Conservation (phyloP, 2,329 filamentous ascomycete species). For the Hirsutella thompsonii region DNA sequence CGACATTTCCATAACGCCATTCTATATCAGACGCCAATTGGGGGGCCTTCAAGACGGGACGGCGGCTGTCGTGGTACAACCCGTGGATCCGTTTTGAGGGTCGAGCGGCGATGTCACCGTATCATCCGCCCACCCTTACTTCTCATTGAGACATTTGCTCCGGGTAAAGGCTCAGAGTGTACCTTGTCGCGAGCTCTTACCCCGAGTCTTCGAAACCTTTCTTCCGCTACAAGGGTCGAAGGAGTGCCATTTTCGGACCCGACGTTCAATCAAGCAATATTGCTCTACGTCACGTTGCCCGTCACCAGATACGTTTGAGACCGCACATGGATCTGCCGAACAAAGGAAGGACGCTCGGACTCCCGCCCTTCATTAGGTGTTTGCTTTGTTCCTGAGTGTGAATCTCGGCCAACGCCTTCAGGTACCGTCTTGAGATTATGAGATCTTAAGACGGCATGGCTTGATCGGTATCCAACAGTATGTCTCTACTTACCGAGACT, state of each 20-base stretch:
- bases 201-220: background rate
- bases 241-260: background rate
- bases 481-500: slow-evolving; percentile 1
- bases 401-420: too few relatives aligned
- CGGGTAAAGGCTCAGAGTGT: background rate
- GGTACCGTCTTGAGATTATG: background rate
- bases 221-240: background rate
- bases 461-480: background rate
- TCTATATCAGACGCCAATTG: too few relatives aligned
- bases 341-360: background rate
- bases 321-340: background rate
- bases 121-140: slow-evolving; percentile 1
- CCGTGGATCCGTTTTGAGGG: background rate
- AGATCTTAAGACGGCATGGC: background rate
- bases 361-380: background rate
- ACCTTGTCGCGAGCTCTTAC: background rate
- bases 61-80: background rate
- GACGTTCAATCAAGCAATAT: background rate
- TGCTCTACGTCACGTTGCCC: background rate
- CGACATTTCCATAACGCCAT: background rate
- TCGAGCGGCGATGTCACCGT: background rate
- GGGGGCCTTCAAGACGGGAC: background rate
- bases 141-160: slow-evolving; percentile 1
- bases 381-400: too few relatives aligned
- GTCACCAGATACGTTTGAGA: background rate